Conservation (phyloP, 352 stramenopile genomes). For the Pythium graminicola region DNA sequence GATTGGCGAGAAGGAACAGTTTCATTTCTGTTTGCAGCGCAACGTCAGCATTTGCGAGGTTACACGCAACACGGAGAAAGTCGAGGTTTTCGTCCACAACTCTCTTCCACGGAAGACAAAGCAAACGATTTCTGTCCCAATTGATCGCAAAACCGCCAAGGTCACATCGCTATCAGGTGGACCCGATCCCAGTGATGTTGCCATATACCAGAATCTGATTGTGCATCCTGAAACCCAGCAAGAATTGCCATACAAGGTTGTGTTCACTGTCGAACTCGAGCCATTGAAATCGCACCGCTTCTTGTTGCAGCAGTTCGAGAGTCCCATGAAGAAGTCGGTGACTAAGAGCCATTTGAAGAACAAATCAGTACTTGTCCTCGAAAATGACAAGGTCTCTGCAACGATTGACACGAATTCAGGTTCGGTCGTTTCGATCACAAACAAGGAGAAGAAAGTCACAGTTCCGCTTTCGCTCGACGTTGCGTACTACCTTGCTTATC, state of each 20-base stretch:
- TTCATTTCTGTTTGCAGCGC: slow-evolving; percentile 58
- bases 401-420: slow-evolving; percentile 50
- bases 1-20: slow-evolving; percentile 60
- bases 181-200: slow-evolving; percentile 29
- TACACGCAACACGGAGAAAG: slow-evolving; percentile 49
- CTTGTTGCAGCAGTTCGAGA: slow-evolving; percentile 39
- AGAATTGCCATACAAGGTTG: slow-evolving; percentile 55
- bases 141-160: slow-evolving; percentile 37
- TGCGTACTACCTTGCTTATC: slow-evolving; percentile 62
- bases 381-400: slow-evolving; percentile 53
- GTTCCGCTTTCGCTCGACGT: slow-evolving; percentile 43
- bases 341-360: not conserved
- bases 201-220: slow-evolving; percentile 48
- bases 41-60: slow-evolving; percentile 92
- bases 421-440: slow-evolving; percentile 48
- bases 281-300: slow-evolving; percentile 46
- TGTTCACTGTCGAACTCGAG: slow-evolving; percentile 57
- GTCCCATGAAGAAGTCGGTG: slow-evolving; percentile 12
- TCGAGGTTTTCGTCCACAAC: slow-evolving; percentile 74
- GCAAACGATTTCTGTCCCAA: slow-evolving; percentile 54
- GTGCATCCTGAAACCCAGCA: slow-evolving; percentile 43
- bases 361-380: slow-evolving; percentile 26
- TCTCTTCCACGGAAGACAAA: slow-evolving; percentile 45
- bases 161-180: slow-evolving; percentile 34
- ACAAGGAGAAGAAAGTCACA: slow-evolving; percentile 68